Base-by-base conservation (phyloP, 257 asterid genomes). In the Nicotiana undulata region DNA sequence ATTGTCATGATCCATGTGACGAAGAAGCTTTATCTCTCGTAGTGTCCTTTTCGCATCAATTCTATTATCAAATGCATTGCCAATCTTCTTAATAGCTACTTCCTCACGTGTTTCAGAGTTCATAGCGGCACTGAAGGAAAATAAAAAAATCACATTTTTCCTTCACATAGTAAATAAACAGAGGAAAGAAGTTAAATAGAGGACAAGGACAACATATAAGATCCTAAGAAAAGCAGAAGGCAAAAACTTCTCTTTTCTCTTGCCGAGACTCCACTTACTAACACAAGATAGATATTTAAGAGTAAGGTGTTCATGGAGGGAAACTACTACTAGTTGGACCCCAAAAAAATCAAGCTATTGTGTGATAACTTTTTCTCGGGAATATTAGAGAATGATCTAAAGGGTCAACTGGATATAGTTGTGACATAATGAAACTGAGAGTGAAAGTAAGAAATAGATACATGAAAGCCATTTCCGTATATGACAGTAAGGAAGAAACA, bases 81-180 rank as follows among this genome's bases (percentile, higher is more conserved):
- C 99, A 83, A 96, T 96, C 96, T 96, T 96, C 89, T 96, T 96
- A 79, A 96, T 96, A 63, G 99, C 99, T 56, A 96, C 96, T 89
- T 96, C 97, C 84, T 92, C 95, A 17, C 88, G 94, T n/a, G 98
- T 96, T 90, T 91, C 98, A 44, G 97, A 89, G 91, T 96, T 96
- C 82, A 89, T 70, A 86, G 98, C 99, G 65, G 99, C 97, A 84
- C 99, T 96, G 80, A 55, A 86, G 31, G 79, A 84, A 82, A 78
- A 53, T 12, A 1, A 63, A 75, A 75, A 76, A 20, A 81, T 84
- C 85, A 87, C 81, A 84, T 59, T 72, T 55, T 76, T 16, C 80
- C 81, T 80, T 81, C 63, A 64, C 26, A 58, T 53, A 63, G 46
- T 59, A 70, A 76, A 76, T 22, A 34, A 65, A 34, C 72, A 74